Percentiles rank a stretch among this genome's conserved stretches.
Evolutionary conservation across 345 rosid species (phyloP).

Genomic region (Gossypium bickii): DNA sequence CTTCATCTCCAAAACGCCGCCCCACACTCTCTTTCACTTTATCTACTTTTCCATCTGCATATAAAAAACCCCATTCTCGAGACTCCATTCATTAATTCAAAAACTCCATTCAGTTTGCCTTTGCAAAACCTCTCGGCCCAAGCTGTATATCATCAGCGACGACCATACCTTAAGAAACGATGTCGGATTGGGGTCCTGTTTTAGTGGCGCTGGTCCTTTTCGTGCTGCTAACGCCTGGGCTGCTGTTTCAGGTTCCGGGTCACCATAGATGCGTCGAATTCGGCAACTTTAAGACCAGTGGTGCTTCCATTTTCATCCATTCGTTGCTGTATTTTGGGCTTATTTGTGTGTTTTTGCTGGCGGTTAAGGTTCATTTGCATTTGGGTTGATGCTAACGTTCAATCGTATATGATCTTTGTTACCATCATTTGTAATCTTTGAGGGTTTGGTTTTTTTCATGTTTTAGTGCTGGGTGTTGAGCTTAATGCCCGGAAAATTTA

Average conservation of each 20-base stretch:
- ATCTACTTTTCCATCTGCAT: neutral
- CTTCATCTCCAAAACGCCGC: neutral
- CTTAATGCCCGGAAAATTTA: too few species aligned
- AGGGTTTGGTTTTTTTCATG: too few species aligned
- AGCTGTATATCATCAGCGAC: too few species aligned
- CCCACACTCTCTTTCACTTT: neutral
- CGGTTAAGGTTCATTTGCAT: slow-evolving; percentile 44
- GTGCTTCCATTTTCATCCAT: slow-evolving; percentile 48
- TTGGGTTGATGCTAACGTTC: slow-evolving; percentile 23
- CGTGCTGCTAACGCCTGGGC: slow-evolving; percentile 7
- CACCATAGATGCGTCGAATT: slow-evolving; percentile 17
- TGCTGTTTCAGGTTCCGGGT: slow-evolving; percentile 35
- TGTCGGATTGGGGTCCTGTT: slow-evolving; percentile 61
- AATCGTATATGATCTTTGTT: too few species aligned
- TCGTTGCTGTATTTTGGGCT: slow-evolving; percentile 54
- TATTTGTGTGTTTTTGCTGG: slow-evolving; percentile 42
- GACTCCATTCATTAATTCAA: neutral
- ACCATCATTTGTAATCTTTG: too few species aligned
- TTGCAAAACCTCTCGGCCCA: neutral
- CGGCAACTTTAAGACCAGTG: slow-evolving; percentile 38
- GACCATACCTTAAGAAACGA: neutral
- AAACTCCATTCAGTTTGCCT: neutral
- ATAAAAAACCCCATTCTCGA: neutral
- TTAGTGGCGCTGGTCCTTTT: slow-evolving; percentile 36
- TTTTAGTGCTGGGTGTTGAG: too few species aligned